Percentiles rank a stretch among this genome's conserved stretches.
These are phyloP conservation scores for Saturnispora halmiae DNA, from an alignment of 805 yeast genomes.

Conservation along the genomic window DNA sequence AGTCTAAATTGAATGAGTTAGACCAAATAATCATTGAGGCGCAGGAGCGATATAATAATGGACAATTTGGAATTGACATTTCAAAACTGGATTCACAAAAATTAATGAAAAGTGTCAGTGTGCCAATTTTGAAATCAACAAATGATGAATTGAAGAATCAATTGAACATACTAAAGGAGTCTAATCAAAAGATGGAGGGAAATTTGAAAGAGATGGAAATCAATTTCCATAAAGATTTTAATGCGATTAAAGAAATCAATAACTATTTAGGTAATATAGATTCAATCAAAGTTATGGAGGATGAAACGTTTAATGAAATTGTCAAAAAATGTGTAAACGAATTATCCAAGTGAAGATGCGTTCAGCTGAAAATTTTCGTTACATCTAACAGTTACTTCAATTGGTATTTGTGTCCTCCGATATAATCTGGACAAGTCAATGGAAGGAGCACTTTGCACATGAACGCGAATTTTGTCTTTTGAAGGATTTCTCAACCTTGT, in stretches of 20 bases:
- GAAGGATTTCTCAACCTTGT: slow-evolving; percentile 2
- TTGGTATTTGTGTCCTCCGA: background rate
- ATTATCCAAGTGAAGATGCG: slow-evolving; percentile 2
- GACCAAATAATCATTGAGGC: slow-evolving; percentile 41
- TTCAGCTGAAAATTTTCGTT: background rate
- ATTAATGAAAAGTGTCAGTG: slow-evolving; percentile 16
- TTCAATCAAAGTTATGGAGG: slow-evolving; percentile 10
- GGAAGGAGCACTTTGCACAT: background rate
- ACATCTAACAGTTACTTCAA: background rate
- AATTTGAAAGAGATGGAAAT: slow-evolving; percentile 12
- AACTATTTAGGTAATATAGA: slow-evolving; percentile 15
- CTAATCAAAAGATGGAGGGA: slow-evolving; percentile 6
- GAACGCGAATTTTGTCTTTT: background rate
- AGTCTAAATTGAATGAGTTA: slow-evolving; percentile 35
- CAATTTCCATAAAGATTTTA: slow-evolving; percentile 10
- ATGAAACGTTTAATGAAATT: slow-evolving; percentile 17
- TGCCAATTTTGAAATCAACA: slow-evolving; percentile 11
- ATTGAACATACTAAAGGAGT: slow-evolving; percentile 1
- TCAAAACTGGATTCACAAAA: slow-evolving; percentile 14
- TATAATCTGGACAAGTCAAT: background rate
- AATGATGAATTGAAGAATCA: slow-evolving; percentile 8
- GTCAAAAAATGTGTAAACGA: slow-evolving; percentile 17
- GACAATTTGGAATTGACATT: slow-evolving; percentile 13
- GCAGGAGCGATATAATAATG: slow-evolving; percentile 12
- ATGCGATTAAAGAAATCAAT: slow-evolving; percentile 10